Evolutionary conservation across 495 filamentous ascomycete species (phyloP), one percentile per base, ranked within the genome.

Genomic region (Podospora pseudocomata): DNA sequence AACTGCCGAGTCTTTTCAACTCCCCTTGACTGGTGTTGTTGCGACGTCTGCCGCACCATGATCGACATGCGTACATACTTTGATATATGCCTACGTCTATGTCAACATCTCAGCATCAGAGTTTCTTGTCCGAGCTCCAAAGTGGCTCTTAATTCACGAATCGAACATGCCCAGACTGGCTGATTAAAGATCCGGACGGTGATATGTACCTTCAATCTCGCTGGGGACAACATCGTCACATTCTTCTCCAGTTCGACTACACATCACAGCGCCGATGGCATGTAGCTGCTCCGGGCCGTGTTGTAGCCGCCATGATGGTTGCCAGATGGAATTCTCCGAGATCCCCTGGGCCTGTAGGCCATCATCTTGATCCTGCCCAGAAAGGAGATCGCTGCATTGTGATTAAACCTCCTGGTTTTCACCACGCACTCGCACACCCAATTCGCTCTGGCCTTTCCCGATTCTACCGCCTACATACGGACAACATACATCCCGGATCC

Each of bases 391-490:
- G n/a, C 20, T 63, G 61, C 61, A 63, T 63, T 39, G 61, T 23
- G 61, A 6, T 49, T 63, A 7, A 49, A 11, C 61, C 61, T 39
- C 30, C 18, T 58, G 15, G 2, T 26, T 18, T n/a, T 58, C 5
- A 39, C 32, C 61, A 4, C 19, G 61, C 16, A 30, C 30, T 32
- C 34, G n/a, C n/a, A 44, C 19, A 9, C 19, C 59, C 18, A 30
- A 61, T 30, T 16, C 16, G 9, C 61, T 63, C 32, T 15, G 2
- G 9, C 16, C 27, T 62, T 57, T 69, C 63, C 63, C 23, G 56
- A 56, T 69, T 65, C 58, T 64, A 26, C 44, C 58, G 57, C 58
- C 57, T 65, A 30, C 67, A 65, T 66, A 65, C 67, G 64, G 63
- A 39, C 63, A 18, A 13, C 5, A 27, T 34, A 65, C 28, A 61